Evolutionary conservation across 2,329 filamentous ascomycete species (phyloP).

Genomic region (Hymenoscyphus fructigenus): DNA sequence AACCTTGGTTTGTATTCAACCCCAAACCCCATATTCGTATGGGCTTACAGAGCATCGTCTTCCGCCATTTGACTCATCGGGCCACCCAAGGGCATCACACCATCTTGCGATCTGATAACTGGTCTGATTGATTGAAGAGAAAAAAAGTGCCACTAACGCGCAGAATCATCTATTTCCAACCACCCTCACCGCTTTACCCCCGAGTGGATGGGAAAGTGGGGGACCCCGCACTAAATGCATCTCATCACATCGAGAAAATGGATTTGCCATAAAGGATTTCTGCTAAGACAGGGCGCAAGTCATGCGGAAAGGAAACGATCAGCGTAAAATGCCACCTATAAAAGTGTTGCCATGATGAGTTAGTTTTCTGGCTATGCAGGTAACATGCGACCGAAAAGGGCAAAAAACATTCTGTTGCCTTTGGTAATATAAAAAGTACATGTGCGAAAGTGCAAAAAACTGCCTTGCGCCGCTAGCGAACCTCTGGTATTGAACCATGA

Average conservation of each 20-base stretch:
- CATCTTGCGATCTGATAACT: slow-evolving; percentile 2
- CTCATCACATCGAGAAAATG: not conserved
- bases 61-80: not conserved
- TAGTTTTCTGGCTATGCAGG: not conserved
- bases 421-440: not conserved
- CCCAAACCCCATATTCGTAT: not conserved
- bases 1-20: not conserved
- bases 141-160: not conserved
- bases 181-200: slow-evolving; percentile 2
- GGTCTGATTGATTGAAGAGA: not conserved
- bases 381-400: not conserved
- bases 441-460: not conserved
- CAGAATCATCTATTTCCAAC: not conserved
- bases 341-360: slow-evolving; percentile 1
- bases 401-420: too few species aligned
- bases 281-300: not conserved
- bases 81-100: not conserved
- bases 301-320: not conserved
- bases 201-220: not conserved
- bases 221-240: slow-evolving; percentile 4
- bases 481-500: not conserved
- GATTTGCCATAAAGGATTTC: slow-evolving; percentile 1
- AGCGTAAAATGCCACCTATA: not conserved
- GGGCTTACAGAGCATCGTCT: not conserved
- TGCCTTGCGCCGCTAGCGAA: not conserved